Conservation (phyloP, 2,329 filamentous ascomycete species). For the Talaromyces albobiverticillius region DNA sequence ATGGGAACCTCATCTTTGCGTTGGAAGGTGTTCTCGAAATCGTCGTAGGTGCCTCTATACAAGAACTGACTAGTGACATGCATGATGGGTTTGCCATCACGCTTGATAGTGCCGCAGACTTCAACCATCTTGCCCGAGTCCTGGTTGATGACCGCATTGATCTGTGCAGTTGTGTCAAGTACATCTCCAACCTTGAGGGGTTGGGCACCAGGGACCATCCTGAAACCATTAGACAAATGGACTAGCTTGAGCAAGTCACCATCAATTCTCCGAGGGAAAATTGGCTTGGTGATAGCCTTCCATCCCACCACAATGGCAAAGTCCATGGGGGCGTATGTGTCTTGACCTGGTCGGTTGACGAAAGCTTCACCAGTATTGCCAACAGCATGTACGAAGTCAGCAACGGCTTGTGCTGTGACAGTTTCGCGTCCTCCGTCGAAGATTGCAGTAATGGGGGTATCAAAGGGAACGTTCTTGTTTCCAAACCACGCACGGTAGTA, state of each 20-base stretch:
- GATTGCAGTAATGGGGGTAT: conserved; percentile 77
- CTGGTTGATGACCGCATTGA: conserved; percentile 98
- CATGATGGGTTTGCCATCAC: conserved; percentile 84
- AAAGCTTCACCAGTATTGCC: conserved; percentile 98
- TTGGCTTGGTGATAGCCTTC: conserved; percentile 99
- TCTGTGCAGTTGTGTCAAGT: conserved; percentile 86
- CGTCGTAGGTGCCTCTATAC: conserved; percentile 87
- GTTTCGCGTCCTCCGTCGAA: conserved; percentile 87
- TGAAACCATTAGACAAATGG: conserved; percentile 94
- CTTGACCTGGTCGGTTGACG: conserved; percentile 90
- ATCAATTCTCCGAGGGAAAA: conserved; percentile 94
- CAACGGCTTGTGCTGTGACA: conserved; percentile 89
- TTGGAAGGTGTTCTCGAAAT: conserved; percentile 98
- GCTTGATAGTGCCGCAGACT: conserved; percentile 93
- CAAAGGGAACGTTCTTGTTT: conserved; percentile 75
- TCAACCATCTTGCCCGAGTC: conserved; percentile 99
- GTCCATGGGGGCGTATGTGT: conserved; percentile 95
- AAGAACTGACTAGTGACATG: conserved; percentile 98
- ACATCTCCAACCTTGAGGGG: conserved; percentile 94
- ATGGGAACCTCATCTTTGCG: conserved; percentile 94
- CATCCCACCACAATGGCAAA: conserved; percentile 97
- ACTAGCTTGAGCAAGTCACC: conserved; percentile 95
- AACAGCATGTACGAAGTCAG: conserved; percentile 98
- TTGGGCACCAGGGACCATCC: conserved; percentile 94
- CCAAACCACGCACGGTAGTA: conserved; percentile 99